A percentile compares a stretch with the other conserved stretches of the same genome.
phyloP scores from a whole-genome alignment of 2,329 filamentous ascomycete genomes.

The Metarhizium robertsii region DNA sequence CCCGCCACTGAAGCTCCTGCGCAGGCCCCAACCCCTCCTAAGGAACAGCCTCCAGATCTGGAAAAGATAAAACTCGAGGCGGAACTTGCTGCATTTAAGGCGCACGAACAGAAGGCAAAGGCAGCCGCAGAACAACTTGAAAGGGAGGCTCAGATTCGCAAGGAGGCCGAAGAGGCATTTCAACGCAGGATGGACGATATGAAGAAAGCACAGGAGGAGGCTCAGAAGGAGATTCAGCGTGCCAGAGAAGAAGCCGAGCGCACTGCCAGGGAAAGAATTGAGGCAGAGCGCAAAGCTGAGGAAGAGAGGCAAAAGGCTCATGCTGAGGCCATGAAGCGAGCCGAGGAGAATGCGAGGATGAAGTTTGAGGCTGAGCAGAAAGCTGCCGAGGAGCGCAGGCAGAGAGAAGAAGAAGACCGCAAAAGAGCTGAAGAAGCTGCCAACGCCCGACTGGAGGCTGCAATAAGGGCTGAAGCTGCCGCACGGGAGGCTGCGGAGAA shows the following conservation, averaged over 20 bases:
- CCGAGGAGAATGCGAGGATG: slow-evolving; percentile 27
- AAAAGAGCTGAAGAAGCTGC: slow-evolving; percentile 39
- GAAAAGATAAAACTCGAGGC: slow-evolving; percentile 54
- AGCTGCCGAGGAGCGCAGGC: slow-evolving; percentile 33
- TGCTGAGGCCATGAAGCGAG: slow-evolving; percentile 24
- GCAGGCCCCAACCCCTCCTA: slow-evolving; percentile 21
- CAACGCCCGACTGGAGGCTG: slow-evolving; percentile 29
- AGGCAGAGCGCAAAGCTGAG: slow-evolving; percentile 33
- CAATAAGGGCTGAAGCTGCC: slow-evolving; percentile 30
- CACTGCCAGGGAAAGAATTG: slow-evolving; percentile 33
- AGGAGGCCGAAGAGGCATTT: slow-evolving; percentile 37
- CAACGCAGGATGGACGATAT: slow-evolving; percentile 30
- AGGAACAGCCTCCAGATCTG: slow-evolving; percentile 36
- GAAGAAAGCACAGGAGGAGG: slow-evolving; percentile 33
- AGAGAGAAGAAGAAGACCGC: slow-evolving; percentile 28
- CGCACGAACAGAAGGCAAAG: slow-evolving; percentile 34
- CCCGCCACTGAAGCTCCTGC: slow-evolving; percentile 29
- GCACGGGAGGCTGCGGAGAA: slow-evolving; percentile 32
- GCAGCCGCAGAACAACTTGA: slow-evolving; percentile 34
- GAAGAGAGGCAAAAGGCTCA: slow-evolving; percentile 33
- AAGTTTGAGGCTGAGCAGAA: slow-evolving; percentile 31
- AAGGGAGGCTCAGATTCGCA: slow-evolving; percentile 34
- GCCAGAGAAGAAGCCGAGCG: slow-evolving; percentile 37
- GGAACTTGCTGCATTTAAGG: slow-evolving; percentile 43
- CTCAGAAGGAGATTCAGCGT: slow-evolving; percentile 36